Conservation (phyloP, 768 basidiomycete genomes). For the Pulveroboletus sp. region DNA sequence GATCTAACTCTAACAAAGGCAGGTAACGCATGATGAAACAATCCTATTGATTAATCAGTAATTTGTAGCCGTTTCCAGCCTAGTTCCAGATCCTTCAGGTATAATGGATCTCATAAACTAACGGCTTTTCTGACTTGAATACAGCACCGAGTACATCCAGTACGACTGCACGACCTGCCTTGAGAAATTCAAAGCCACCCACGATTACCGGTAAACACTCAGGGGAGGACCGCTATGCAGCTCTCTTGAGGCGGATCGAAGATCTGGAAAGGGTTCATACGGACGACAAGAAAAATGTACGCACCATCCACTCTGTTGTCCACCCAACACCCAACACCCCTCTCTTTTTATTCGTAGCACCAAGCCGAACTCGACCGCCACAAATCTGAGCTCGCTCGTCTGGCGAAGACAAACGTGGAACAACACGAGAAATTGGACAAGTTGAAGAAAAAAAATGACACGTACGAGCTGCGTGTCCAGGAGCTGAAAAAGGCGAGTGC, state of each 20-base stretch:
- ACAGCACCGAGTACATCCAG: constrained; percentile 35
- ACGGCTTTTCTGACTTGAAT: background rate
- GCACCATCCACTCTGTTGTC: constrained; percentile 11
- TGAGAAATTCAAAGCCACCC: constrained; percentile 24
- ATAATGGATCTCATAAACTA: background rate
- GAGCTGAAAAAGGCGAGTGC: constrained; percentile 50
- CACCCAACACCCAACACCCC: too few species aligned
- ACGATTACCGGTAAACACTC: constrained; percentile 15
- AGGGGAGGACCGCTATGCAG: constrained; percentile 44
- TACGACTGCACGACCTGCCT: constrained; percentile 19
- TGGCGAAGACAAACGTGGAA: constrained; percentile 45
- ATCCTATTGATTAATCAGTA: background rate
- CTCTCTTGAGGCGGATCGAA: constrained; percentile 59
- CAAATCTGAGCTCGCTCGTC: constrained; percentile 50
- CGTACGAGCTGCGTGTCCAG: constrained; percentile 53
- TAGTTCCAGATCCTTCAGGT: constrained; percentile 41
- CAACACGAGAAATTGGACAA: constrained; percentile 53
- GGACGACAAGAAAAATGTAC: constrained; percentile 62
- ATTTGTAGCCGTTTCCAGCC: constrained; percentile 27
- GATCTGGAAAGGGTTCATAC: constrained; percentile 58
- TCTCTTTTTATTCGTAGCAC: constrained; percentile 38
- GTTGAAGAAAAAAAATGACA: constrained; percentile 56
- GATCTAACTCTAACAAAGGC: constrained; percentile 14
- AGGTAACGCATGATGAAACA: background rate
- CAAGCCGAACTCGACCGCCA: constrained; percentile 54